A percentile compares a stretch with the other conserved stretches of the same genome.
These are phyloP conservation scores for Ustilago cynodontis DNA, from an alignment of 1,284 basidiomycete genomes.

Conservation along the genomic window DNA sequence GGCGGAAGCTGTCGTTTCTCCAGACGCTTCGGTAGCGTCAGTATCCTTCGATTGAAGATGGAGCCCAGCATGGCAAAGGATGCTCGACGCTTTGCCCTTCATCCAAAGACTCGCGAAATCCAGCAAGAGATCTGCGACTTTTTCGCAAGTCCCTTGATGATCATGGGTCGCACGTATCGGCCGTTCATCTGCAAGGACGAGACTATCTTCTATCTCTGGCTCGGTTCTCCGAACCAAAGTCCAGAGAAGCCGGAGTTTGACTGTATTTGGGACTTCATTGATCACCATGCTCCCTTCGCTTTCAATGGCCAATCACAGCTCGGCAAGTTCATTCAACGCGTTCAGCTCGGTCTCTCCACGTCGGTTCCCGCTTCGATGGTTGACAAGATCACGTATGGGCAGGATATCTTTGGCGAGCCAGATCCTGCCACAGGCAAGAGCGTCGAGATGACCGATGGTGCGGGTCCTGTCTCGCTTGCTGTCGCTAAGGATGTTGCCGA, in stretches of 20 bases:
- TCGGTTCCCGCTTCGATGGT: conserved; percentile 36
- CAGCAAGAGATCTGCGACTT: conserved; percentile 36
- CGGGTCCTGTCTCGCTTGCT: conserved; percentile 21
- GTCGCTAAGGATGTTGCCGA: conserved; percentile 26
- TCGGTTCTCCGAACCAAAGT: conserved; percentile 12
- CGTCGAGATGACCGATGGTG: conserved; percentile 46
- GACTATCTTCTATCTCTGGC: conserved; percentile 50
- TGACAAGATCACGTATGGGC: conserved; percentile 25
- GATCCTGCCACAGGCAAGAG: conserved; percentile 13
- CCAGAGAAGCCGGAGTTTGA: conserved; percentile 18
- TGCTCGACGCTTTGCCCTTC: conserved; percentile 13
- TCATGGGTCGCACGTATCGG: conserved; percentile 49
- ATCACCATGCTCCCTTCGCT: conserved; percentile 39
- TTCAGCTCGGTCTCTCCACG: conserved; percentile 59
- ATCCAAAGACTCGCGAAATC: conserved; percentile 23
- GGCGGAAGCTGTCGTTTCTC: conserved; percentile 46
- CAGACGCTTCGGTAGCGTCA: conserved; percentile 39
- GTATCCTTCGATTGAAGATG: conserved; percentile 41
- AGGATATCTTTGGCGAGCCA: conserved; percentile 26
- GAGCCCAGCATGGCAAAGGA: conserved; percentile 26
- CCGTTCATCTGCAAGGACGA: conserved; percentile 61
- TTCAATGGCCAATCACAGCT: conserved; percentile 44
- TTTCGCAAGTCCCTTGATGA: conserved; percentile 16
- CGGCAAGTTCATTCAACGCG: conserved; percentile 61
- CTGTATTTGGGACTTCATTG: conserved; percentile 37